Evolutionary conservation across 441 rosid species (phyloP), one percentile per base, ranked within the genome.

Genomic region (Erodium moschatum): DNA sequence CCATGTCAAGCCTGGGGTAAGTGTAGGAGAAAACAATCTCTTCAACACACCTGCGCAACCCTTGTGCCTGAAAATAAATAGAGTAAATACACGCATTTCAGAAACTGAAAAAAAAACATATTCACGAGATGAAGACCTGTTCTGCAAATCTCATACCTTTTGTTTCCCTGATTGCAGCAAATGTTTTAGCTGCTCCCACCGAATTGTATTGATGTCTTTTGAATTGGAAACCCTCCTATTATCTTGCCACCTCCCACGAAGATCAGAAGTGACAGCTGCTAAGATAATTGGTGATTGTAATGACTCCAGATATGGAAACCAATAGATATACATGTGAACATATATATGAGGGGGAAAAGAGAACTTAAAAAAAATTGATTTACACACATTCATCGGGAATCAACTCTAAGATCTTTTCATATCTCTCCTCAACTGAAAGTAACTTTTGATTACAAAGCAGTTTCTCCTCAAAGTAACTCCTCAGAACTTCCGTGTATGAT

Each of bases 1-100:
- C 96, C 86, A 87, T 82, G 79, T 94, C 98, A 67, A 94, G 86
- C 78, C 97, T 91, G 38, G 98, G 98, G 81, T 94, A 91, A 2
- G 96, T 77, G 74, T 72, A 94, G 58, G 88, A 75, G 76, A 89
- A 94, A 44, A 94, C 87, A 67, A 94, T 91, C 83, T 94, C 97
- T 81, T 94, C 92, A 74, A 88, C 72, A 61, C 94, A 91, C 73
- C 84, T 88, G 19, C 89, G 87, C 73, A 87, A 75, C 48, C 93
- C 86, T 75, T 70, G 92, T 21, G 65, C 77, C 91, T 94, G 84
- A 24, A 66, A 63, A 11, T 44, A 56, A 73, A 81, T 69, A 29
- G 61, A 64, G 35, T 13, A 27, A 63, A 46, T 31, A 66, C 40
- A 18, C 18, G 29, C 64, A 58, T 64, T 48, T 16, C 21, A 18